Evolutionary conservation across 2,329 filamentous ascomycete genomes (phyloP).

Genomic region (Xylariaceae sp.): DNA sequence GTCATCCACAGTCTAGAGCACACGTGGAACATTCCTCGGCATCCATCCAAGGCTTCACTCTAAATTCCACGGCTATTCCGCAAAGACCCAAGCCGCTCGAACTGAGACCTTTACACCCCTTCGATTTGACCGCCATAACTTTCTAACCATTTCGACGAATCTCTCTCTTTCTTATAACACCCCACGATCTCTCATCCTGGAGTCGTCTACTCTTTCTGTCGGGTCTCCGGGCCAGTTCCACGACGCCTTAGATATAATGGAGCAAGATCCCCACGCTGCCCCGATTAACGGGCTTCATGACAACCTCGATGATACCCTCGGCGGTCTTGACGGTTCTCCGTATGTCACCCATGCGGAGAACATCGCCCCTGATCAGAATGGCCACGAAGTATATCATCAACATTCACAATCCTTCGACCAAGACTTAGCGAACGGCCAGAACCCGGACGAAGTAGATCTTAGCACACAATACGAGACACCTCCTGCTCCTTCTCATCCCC

Average conservation of each 20-base stretch:
- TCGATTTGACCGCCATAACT: conserved; percentile 21
- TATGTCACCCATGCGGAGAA: conserved; percentile 38
- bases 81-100: conserved; percentile 29
- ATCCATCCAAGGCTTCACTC: conserved; percentile 20
- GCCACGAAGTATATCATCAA: conserved; percentile 46
- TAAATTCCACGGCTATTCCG: conserved; percentile 31
- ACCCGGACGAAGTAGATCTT: conserved; percentile 47
- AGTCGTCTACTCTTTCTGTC: conserved; percentile 56
- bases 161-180: conserved; percentile 8
- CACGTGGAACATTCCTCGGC: conserved; percentile 32
- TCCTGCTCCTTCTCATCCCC: conserved; percentile 48
- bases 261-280: conserved; percentile 46
- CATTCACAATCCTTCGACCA: conserved; percentile 60
- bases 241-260: conserved; percentile 60
- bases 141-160: conserved; percentile 14
- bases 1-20: conserved; percentile 22
- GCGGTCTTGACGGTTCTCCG: conserved; percentile 55
- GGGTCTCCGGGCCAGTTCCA: conserved; percentile 60
- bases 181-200: conserved; percentile 46
- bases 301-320: conserved; percentile 56
- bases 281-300: conserved; percentile 37
- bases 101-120: conserved; percentile 27
- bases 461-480: conserved; percentile 54
- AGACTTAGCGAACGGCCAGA: conserved; percentile 45
- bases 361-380: conserved; percentile 10